A percentile compares a stretch with the other conserved stretches of the same genome.
These are phyloP conservation scores for Chamaenerion angustifolium DNA, from an alignment of 345 rosid species.

Conservation along the genomic window DNA sequence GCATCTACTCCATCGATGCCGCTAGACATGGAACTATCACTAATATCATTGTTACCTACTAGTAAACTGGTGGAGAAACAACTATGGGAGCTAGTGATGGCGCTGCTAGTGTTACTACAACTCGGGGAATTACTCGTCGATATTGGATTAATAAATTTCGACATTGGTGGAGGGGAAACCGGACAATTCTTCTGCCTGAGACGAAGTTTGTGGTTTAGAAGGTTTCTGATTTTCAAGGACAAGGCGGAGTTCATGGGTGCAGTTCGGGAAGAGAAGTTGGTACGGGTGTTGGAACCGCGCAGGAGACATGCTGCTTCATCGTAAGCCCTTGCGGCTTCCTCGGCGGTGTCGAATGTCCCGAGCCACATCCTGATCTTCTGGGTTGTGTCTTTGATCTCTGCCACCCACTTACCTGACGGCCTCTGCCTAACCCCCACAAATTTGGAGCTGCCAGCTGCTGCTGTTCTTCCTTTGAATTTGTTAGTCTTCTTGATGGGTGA, in stretches of 20 bases:
- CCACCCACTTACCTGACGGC: conserved; percentile 90
- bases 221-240: conserved; percentile 56
- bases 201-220: conserved; percentile 54
- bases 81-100: background rate
- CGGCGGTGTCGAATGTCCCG: conserved; percentile 67
- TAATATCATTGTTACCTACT: background rate
- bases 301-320: conserved; percentile 85
- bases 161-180: background rate
- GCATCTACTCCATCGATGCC: conserved; percentile 11
- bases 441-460: conserved; percentile 23
- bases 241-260: conserved; percentile 29
- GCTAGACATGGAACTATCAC: conserved; percentile 6
- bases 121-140: conserved; percentile 8
- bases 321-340: conserved; percentile 81
- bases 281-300: conserved; percentile 74
- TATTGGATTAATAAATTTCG: background rate
- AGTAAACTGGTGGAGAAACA: too few species aligned
- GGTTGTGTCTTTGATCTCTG: conserved; percentile 84
- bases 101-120: conserved; percentile 1
- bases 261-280: conserved; percentile 47
- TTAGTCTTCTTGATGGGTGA: background rate
- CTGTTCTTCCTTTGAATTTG: conserved; percentile 15
- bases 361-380: conserved; percentile 91
- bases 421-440: conserved; percentile 83
- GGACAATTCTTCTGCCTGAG: conserved; percentile 8